Base-by-base conservation (phyloP, 805 yeast species). In the Blastobotrys muscicola region DNA sequence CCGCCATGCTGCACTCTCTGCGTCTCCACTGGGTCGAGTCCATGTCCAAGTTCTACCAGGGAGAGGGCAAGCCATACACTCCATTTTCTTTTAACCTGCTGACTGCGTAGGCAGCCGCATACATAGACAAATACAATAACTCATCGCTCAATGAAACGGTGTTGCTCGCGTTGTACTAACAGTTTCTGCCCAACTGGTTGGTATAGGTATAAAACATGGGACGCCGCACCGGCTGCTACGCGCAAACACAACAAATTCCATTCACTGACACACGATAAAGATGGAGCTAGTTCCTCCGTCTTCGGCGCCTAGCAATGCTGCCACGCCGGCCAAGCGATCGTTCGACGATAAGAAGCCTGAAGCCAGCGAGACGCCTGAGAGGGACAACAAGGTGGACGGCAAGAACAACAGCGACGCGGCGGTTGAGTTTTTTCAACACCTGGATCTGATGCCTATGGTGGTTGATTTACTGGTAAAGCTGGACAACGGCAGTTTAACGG, bases 1-100 rank as follows among this genome's bases (percentile, higher is more conserved):
- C 97, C 20, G 98, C 98, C 31, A 92, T 92, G 98, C 75, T 92
- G 59, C 99, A 92, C 66, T 83, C 97, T n/a, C 74, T 92, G 59
- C 85, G 99, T 72, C 75, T 92, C 59, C 98, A 92, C 64, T 92
- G 99, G 99, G 98, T 92, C 50, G 99, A 92, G 69, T 82, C 96
- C 23, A 92, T 92, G 99, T 86, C 96, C 49, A 92, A 92, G 69
- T 94, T 82, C 68, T 92, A 89, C 58, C 92, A 84, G 59, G 99
- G 99, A 62, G 97, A 90, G 64, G 99, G 99, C 48, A 71, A 78
- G 52, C 78, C 89, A 4, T 92, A 85, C 60, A 80, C 75, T 51
- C 97, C 98, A n/a, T 92, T 86, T 60, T 74, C 81, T 3, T 87
- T 90, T 49, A 50, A 56, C 52, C 41, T 32, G n/a, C 14, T 32